Evolutionary conservation across 805 yeast genomes (phyloP).

Genomic region (Wickerhamomyces kurtzmanii): DNA sequence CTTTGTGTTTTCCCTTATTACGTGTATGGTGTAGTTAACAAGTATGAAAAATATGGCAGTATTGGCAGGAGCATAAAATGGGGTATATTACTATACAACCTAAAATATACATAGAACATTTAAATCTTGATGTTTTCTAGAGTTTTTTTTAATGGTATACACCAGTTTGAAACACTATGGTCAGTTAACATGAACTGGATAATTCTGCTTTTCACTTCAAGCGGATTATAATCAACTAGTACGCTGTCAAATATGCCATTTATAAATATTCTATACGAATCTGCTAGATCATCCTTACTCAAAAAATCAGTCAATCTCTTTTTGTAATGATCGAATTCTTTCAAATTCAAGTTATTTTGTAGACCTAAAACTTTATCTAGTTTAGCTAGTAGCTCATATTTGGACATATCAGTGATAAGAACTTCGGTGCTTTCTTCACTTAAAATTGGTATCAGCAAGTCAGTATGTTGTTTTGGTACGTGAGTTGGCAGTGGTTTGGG

Average conservation of each 20-base stretch:
- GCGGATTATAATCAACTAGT: slow-evolving; percentile 12
- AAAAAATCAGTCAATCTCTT: slow-evolving; percentile 25
- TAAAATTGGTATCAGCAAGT: slow-evolving; percentile 3
- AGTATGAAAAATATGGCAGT: too few relatives aligned
- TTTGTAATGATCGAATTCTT: slow-evolving; percentile 33
- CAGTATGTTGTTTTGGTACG: slow-evolving; percentile 3
- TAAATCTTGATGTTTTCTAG: slow-evolving; percentile 22
- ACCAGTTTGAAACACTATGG: slow-evolving; percentile 54
- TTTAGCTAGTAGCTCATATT: slow-evolving; percentile 11
- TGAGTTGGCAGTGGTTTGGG: slow-evolving; percentile 4
- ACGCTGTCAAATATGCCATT: slow-evolving; percentile 14
- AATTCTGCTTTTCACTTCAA: slow-evolving; percentile 23
- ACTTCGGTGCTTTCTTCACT: slow-evolving; percentile 1
- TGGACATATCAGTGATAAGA: slow-evolving; percentile 1
- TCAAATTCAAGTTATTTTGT: slow-evolving; percentile 24
- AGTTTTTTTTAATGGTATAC: slow-evolving; percentile 53
- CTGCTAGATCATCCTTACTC: slow-evolving; percentile 15
- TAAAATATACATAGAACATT: background rate
- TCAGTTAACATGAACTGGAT: slow-evolving; percentile 47
- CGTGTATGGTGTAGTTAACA: too few relatives aligned
- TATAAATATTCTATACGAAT: slow-evolving; percentile 17
- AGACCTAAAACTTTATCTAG: slow-evolving; percentile 16
- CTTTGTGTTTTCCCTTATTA: too few relatives aligned
- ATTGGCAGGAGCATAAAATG: background rate
- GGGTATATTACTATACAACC: too few relatives aligned